Percentiles rank a stretch among this genome's conserved stretches.
These are phyloP conservation scores for Centella asiatica DNA, from an alignment of 129 eudicot genomes.

Conservation along the genomic window DNA sequence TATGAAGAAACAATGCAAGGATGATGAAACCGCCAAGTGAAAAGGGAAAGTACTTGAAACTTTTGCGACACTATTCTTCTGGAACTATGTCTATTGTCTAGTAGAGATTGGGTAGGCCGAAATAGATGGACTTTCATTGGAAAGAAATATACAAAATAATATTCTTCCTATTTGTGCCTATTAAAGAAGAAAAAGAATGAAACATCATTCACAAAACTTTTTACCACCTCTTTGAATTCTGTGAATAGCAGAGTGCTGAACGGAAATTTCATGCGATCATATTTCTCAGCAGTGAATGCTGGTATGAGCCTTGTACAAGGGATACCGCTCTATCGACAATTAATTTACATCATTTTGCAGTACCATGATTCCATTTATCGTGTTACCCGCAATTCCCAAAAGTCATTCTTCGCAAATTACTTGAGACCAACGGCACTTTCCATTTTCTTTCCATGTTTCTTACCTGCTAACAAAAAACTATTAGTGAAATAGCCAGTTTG, in stretches of 20 bases:
- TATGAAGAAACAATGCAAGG: too few species aligned
- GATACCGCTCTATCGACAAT: not conserved
- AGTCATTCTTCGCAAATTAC: not conserved
- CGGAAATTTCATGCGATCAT: slow-evolving; percentile 9
- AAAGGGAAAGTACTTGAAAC: too few species aligned
- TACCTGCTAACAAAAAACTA: slow-evolving; percentile 15
- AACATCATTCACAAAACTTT: slow-evolving; percentile 1
- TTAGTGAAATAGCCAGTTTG: not conserved
- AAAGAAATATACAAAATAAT: too few species aligned
- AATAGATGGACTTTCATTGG: not conserved
- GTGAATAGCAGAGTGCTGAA: not conserved
- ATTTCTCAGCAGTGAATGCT: not conserved
- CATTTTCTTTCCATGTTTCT: slow-evolving; percentile 20
- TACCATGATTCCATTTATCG: not conserved
- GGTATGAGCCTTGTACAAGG: not conserved
- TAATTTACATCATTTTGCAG: not conserved
- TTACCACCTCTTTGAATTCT: not conserved
- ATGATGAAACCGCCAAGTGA: too few species aligned
- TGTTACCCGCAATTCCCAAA: not conserved
- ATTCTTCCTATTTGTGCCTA: too few species aligned
- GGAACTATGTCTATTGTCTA: too few species aligned
- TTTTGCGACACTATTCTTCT: too few species aligned
- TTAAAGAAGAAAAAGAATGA: not conserved
- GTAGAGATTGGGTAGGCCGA: too few species aligned
- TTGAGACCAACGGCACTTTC: not conserved